Evolutionary conservation across 306 rosid species (phyloP), one percentile per base, ranked within the genome.

Genomic region (Prunus padus): DNA sequence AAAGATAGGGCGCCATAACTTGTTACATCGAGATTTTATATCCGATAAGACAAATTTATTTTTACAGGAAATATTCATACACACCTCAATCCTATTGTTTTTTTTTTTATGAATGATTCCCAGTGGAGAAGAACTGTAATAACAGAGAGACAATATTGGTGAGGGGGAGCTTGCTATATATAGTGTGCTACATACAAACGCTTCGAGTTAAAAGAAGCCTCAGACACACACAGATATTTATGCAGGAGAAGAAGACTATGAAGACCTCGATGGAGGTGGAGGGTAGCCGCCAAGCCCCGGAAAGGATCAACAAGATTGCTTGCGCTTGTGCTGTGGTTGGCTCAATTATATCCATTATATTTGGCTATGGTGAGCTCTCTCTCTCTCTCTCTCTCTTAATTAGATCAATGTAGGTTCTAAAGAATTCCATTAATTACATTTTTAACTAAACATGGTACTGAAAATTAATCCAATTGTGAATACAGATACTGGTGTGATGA

Each of bases 401-500:
- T 56, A 56, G 62, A 56, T 55, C 26, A 55, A 20, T 20, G 40
- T 55, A 13, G 28, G 13, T 55, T 55, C 14, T 55, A 55, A 55
- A 55, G 5, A 55, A 55, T 59, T 23, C 18, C 33, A 18, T 60
- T 25, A 25, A 28, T 60, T 26, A 26, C 8, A 60, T 60, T 13
- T 47, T 59, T 59, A 25, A 20, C 22, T 59, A 25, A 22, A 59
- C 18, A 59, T 25, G 63, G 28, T 59, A 26, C 10, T 59, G 64
- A 12, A 22, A 23, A 23, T 20, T 3, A 37, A 13, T 64, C 44
- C 30, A 52, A 18, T 16, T 31, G 4, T 60, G 5, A 23, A 46
- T 40, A n/a, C 81, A 92, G 97, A 92, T 51, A 90, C 96, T 0
- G 98, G 97, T 23, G 98, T 95, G 3, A 95, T 95, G 98, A 90